Conservation (phyloP, 768 basidiomycete genomes). For the Pisolithus sp. region DNA sequence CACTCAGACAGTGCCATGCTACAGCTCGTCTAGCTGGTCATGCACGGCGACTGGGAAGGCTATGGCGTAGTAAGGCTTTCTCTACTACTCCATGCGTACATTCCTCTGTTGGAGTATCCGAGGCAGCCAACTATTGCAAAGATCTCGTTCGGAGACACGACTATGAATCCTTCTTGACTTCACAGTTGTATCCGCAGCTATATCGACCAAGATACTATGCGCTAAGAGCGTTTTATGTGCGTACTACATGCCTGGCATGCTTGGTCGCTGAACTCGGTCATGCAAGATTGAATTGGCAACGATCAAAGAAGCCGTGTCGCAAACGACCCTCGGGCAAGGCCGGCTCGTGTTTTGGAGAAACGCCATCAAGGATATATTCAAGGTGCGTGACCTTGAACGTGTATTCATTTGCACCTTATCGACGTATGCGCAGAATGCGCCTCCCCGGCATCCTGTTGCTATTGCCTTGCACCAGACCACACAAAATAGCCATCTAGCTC, state of each 20-base stretch:
- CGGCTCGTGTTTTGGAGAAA: slow-evolving; percentile 87
- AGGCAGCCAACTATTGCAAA: slow-evolving; percentile 60
- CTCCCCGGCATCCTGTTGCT: slow-evolving; percentile 76
- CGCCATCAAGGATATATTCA: slow-evolving; percentile 58
- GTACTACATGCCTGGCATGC: slow-evolving; percentile 22
- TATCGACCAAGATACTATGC: slow-evolving; percentile 66
- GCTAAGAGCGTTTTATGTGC: slow-evolving; percentile 76
- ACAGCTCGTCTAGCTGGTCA: slow-evolving; percentile 4
- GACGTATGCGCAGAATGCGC: slow-evolving; percentile 49
- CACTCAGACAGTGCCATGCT: not conserved
- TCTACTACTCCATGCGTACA: slow-evolving; percentile 5
- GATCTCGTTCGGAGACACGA: slow-evolving; percentile 72
- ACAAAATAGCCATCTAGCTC: slow-evolving; percentile 43
- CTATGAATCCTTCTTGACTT: slow-evolving; percentile 70
- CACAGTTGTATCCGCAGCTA: slow-evolving; percentile 66
- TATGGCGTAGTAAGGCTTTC: slow-evolving; percentile 7
- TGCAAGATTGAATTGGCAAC: slow-evolving; percentile 68
- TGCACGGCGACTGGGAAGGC: slow-evolving; percentile 7
- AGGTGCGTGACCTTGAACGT: slow-evolving; percentile 38
- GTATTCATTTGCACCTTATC: slow-evolving; percentile 5
- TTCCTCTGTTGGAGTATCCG: slow-evolving; percentile 17
- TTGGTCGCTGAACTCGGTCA: slow-evolving; percentile 5
- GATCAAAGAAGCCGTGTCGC: slow-evolving; percentile 71
- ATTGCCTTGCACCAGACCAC: slow-evolving; percentile 60
- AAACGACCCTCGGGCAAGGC: slow-evolving; percentile 70